phyloP scores from a whole-genome alignment of 2,329 filamentous ascomycete species.

The Rachicladosporium sp. region DNA sequence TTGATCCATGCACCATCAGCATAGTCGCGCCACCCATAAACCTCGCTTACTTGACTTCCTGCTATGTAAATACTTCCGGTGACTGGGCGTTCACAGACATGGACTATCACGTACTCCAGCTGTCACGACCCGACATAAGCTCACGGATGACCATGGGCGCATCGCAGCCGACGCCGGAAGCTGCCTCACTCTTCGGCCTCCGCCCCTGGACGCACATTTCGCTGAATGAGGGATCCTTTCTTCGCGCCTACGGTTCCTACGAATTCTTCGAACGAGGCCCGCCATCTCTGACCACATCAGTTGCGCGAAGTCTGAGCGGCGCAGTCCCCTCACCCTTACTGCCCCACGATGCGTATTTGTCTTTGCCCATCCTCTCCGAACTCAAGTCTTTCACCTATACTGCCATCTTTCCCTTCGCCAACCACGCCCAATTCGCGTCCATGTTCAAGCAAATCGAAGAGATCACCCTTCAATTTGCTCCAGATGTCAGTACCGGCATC shows the following conservation, averaged over 20 bases:
- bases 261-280: conserved; percentile 57
- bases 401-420: conserved; percentile 22
- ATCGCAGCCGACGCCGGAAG: conserved; percentile 3
- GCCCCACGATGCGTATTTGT: conserved; percentile 8
- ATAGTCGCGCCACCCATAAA: conserved; percentile 47
- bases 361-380: conserved; percentile 7
- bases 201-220: conserved; percentile 52
- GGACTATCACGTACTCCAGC: conserved; percentile 20
- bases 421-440: conserved; percentile 14
- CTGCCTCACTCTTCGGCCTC: conserved; percentile 40
- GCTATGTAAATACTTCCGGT: conserved; percentile 39
- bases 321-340: too few species aligned
- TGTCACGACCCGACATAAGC: conserved; percentile 6
- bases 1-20: conserved; percentile 35
- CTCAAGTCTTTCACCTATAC: conserved; percentile 22
- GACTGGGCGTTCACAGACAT: conserved; percentile 21
- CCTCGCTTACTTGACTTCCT: conserved; percentile 48
- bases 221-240: conserved; percentile 65
- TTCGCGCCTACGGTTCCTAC: conserved; percentile 58
- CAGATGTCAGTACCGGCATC: conserved; percentile 27
- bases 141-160: neutral
- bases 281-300: conserved; percentile 15
- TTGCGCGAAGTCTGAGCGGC: neutral
- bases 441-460: conserved; percentile 14
- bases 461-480: conserved; percentile 31